Evolutionary conservation across 306 rosid genomes (phyloP).

Genomic region (Prunus fruticosa): DNA sequence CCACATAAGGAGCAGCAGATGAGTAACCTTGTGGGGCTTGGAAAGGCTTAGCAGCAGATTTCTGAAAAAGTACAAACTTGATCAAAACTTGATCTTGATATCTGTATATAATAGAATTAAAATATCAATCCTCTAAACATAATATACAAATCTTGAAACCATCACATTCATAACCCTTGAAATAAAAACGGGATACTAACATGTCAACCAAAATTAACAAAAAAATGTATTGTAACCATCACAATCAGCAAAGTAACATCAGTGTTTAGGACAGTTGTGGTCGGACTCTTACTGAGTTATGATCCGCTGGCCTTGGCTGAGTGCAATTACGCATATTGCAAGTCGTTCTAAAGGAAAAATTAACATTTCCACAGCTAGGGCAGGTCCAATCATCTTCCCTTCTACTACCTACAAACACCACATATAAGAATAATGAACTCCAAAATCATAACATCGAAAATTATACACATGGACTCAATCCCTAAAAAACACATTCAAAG

Average conservation of each 20-base stretch:
- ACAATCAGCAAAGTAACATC: neutral
- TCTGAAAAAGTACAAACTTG: conserved; percentile 36
- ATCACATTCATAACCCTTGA: neutral
- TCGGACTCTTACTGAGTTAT: conserved; percentile 57
- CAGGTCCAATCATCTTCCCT: conserved; percentile 99
- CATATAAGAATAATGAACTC: neutral
- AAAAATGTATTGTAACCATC: neutral
- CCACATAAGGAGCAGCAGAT: conserved; percentile 70
- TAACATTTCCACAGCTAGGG: conserved; percentile 97
- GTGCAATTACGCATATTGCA: conserved; percentile 99
- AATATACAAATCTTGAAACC: neutral
- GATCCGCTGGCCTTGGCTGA: conserved; percentile 98
- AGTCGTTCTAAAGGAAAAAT: conserved; percentile 94
- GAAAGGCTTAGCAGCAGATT: conserved; percentile 81
- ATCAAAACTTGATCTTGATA: neutral
- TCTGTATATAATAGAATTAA: neutral
- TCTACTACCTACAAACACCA: conserved; percentile 71
- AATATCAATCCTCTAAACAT: neutral
- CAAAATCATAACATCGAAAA: neutral
- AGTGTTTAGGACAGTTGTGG: neutral
- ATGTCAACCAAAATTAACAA: neutral
- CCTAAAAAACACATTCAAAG: neutral
- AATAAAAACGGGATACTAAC: neutral
- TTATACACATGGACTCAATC: neutral
- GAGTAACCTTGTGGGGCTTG: conserved; percentile 78